Evolutionary conservation across 2,329 filamentous ascomycete genomes (phyloP), one percentile per base, ranked within the genome.

Genomic region (Talaromyces sp.): DNA sequence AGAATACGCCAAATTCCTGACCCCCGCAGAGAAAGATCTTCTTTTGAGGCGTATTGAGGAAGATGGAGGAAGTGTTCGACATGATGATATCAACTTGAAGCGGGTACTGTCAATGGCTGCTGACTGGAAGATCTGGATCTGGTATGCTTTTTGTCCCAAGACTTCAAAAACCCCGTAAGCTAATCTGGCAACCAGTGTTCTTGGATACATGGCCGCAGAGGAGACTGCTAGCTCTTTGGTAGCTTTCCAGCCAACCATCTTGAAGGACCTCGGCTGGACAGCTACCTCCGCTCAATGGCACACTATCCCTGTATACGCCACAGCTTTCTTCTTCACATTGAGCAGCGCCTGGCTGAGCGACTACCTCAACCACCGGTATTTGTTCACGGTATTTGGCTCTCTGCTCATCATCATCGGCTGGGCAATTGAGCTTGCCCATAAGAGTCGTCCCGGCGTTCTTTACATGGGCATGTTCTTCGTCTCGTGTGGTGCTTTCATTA

Each of bases 231-330:
- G 61, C 13, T 64, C 64, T n/a, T 58, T 68, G 37, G 61, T 62
- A 19, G 62, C 65, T 17, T 73, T 73, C 59, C 67, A 67, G 13
- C 70, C 70, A 0, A 70, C 69, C 9, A 72, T 73, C 48, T 61
- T 73, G 15, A 63, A 62, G 21, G 66, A 69, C 51, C 61, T 72
- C 10, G 69, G 70, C 5, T 73, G 68, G 67, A 69, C 68, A 4
- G 53, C 62, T 17, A 62, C 63, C 31, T 63, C 62, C 11, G 69
- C 70, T 17, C 70, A 73, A 55, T 66, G 70, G 36, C 68, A 70
- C 59, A 67, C 63, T 35, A 70, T 73, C 45, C 70, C 70, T 0
- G 63, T 72, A 46, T 73, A 69, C 56, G 61, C 64, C 1, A 64
- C 65, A 15, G 65, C 67, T 2, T 67, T 67, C 21, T 61, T 70